Conservation (phyloP, 176 grass and related monocot species). For the Tillandsia fasciculata region DNA sequence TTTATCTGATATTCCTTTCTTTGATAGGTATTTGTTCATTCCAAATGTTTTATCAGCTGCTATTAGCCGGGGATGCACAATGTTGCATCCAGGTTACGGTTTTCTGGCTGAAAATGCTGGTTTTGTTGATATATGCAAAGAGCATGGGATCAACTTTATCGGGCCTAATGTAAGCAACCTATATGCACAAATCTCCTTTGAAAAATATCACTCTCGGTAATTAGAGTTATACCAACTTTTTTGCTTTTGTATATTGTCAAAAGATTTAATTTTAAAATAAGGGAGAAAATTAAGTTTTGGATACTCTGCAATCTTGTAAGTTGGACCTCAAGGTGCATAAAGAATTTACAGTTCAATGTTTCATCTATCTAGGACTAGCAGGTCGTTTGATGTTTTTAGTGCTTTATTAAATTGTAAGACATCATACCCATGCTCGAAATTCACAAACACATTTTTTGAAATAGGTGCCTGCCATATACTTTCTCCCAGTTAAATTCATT, state of each 20-base stretch:
- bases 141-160: conserved; percentile 41
- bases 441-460: background rate
- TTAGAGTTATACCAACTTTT: background rate
- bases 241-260: background rate
- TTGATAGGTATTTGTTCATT: conserved; percentile 33
- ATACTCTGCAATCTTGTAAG: background rate
- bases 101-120: conserved; percentile 45
- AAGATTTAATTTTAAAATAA: background rate
- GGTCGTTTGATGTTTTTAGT: background rate
- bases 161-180: conserved; percentile 35
- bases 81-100: conserved; percentile 51
- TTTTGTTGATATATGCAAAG: conserved; percentile 45
- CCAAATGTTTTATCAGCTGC: conserved; percentile 43
- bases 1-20: conserved; percentile 5
- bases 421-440: background rate
- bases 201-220: background rate
- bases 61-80: conserved; percentile 36
- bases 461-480: background rate
- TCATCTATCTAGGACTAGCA: background rate
- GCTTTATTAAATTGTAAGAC: background rate
- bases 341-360: background rate
- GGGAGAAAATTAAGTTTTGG: background rate
- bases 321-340: too few species aligned
- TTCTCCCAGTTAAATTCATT: background rate
- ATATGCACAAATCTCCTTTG: background rate